These are phyloP conservation scores for Kluyveromyces starmeri DNA, from an alignment of 805 yeast species.

Conservation along the genomic window DNA sequence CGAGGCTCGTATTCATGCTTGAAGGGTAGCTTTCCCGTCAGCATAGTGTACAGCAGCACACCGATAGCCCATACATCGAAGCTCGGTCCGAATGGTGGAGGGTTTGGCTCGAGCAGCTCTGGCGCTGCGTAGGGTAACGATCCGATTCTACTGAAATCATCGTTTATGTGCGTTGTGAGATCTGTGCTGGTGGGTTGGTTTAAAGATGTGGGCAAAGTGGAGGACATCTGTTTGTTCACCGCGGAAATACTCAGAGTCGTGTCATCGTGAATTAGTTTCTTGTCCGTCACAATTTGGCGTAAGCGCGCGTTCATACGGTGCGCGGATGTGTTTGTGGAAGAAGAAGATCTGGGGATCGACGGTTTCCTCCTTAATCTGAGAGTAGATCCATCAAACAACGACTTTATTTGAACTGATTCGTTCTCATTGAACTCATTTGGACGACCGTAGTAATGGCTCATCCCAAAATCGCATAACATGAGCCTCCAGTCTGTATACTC, in stretches of 20 bases:
- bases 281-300: conserved; percentile 22
- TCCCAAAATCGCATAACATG: conserved; percentile 83
- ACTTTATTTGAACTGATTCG: conserved; percentile 10
- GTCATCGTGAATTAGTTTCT: conserved; percentile 27
- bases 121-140: conserved; percentile 92
- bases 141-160: conserved; percentile 41
- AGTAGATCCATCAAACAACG: conserved; percentile 8
- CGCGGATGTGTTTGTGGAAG: conserved; percentile 16
- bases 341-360: conserved; percentile 29
- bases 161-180: conserved; percentile 7
- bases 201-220: conserved; percentile 20
- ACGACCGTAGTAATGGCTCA: conserved; percentile 37
- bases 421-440: neutral
- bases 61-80: conserved; percentile 94
- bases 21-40: conserved; percentile 71
- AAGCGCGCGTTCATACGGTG: conserved; percentile 7
- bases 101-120: conserved; percentile 52
- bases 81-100: conserved; percentile 51
- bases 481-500: conserved; percentile 28
- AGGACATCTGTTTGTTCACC: conserved; percentile 23
- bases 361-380: conserved; percentile 17
- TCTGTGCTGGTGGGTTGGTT: conserved; percentile 7
- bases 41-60: conserved; percentile 62
- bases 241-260: conserved; percentile 25
- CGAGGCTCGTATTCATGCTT: conserved; percentile 78